Evolutionary conservation across 495 filamentous ascomycete genomes (phyloP).

Genomic region (Daldinia concentrica): DNA sequence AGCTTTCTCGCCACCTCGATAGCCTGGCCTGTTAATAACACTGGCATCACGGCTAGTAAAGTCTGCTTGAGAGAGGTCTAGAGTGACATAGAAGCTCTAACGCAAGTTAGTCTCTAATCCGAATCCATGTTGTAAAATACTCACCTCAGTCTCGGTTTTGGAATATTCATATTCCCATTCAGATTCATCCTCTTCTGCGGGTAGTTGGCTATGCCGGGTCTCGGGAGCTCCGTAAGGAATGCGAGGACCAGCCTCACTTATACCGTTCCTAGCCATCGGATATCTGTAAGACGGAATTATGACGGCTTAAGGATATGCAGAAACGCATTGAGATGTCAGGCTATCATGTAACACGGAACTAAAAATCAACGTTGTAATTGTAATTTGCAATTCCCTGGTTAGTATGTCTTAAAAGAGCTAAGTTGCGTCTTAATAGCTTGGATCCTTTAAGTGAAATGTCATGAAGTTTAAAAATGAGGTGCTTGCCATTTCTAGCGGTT

Average conservation of each 20-base stretch:
- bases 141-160: constrained; percentile 62
- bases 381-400: background rate
- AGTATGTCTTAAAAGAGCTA: background rate
- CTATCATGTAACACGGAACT: background rate
- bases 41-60: constrained; percentile 48
- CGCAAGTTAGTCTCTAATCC: background rate
- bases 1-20: constrained; percentile 41
- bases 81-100: constrained; percentile 65
- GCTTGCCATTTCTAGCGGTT: constrained; percentile 26
- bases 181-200: constrained; percentile 51
- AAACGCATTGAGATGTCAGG: constrained; percentile 25
- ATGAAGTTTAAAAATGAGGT: constrained; percentile 21
- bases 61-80: constrained; percentile 63
- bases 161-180: constrained; percentile 71
- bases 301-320: constrained; percentile 2
- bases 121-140: background rate
- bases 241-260: constrained; percentile 31
- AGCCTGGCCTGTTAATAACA: constrained; percentile 10
- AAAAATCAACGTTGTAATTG: background rate
- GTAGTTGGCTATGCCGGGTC: background rate
- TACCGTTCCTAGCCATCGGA: constrained; percentile 42
- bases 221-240: background rate
- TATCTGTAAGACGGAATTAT: constrained; percentile 16
- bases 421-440: background rate
- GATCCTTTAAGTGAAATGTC: background rate